A percentile compares a stretch with the other conserved stretches of the same genome.
phyloP scores from a whole-genome alignment of 73 alveolate species.

The Tetrahymena malaccensis region DNA sequence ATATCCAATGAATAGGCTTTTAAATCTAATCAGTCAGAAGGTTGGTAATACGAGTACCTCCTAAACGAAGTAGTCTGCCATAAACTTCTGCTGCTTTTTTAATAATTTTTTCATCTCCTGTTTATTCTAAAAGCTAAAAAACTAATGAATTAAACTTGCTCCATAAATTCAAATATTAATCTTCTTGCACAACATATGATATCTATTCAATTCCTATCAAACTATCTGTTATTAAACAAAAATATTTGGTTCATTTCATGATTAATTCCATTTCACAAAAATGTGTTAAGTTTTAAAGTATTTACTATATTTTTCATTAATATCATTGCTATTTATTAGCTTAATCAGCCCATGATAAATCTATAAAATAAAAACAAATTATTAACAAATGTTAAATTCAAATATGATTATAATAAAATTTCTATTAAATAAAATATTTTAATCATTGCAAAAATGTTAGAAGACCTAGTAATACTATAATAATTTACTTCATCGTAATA shows the following conservation, averaged over 20 bases:
- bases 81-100: conserved; percentile 38
- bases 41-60: conserved; percentile 34
- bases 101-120: conserved; percentile 27
- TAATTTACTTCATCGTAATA: neutral
- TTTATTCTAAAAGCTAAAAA: neutral
- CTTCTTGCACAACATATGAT: neutral
- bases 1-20: conserved; percentile 20
- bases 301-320: neutral
- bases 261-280: neutral
- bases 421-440: neutral
- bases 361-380: neutral
- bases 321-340: neutral
- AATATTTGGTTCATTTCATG: neutral
- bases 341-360: neutral
- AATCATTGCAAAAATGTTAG: neutral
- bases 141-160: neutral
- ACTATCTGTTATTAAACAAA: neutral
- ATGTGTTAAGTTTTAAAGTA: neutral
- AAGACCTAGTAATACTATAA: neutral
- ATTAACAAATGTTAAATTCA: neutral
- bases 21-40: conserved; percentile 7
- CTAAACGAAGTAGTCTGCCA: conserved; percentile 28
- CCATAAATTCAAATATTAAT: neutral
- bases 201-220: neutral
- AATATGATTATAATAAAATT: too few species aligned